Conservation (phyloP, 2,329 filamentous ascomycete species). For the Penicillium hesseltinei region DNA sequence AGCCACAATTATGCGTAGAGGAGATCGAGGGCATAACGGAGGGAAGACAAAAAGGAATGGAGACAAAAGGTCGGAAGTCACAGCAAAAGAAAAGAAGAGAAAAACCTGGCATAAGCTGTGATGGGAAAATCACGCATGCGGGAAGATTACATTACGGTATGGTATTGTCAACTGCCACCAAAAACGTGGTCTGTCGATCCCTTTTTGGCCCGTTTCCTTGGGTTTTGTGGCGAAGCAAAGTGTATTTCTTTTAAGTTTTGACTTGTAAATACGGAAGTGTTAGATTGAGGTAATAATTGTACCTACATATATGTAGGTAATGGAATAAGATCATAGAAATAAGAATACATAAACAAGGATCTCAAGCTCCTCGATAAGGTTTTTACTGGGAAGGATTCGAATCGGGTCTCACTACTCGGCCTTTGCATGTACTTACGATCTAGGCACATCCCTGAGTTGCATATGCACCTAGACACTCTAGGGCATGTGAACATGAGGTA, state of each 20-base stretch:
- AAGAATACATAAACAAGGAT: background rate
- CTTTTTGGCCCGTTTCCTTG: background rate
- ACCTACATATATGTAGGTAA: background rate
- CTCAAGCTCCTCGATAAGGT: background rate
- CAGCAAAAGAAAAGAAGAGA: background rate
- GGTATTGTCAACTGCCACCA: constrained; percentile 16
- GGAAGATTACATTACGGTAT: constrained; percentile 12
- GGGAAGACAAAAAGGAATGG: background rate
- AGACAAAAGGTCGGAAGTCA: background rate
- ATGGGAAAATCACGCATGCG: constrained; percentile 13
- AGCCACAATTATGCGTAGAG: constrained; percentile 6
- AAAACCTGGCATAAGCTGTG: background rate
- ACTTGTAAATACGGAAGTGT: background rate
- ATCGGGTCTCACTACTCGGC: background rate
- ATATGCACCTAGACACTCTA: background rate
- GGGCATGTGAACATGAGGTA: background rate
- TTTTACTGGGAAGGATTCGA: background rate
- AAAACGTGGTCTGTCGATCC: constrained; percentile 17
- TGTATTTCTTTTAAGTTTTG: background rate
- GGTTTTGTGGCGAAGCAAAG: constrained; percentile 4
- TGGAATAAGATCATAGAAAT: too few relatives aligned
- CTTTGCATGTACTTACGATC: background rate
- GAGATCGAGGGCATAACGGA: constrained; percentile 4
- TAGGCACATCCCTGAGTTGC: background rate
- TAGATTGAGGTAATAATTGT: background rate